A percentile compares a stretch with the other conserved stretches of the same genome.
These are phyloP conservation scores for Mucor saturninus DNA, from an alignment of 371 early-diverging fungal species.

Conservation along the genomic window DNA sequence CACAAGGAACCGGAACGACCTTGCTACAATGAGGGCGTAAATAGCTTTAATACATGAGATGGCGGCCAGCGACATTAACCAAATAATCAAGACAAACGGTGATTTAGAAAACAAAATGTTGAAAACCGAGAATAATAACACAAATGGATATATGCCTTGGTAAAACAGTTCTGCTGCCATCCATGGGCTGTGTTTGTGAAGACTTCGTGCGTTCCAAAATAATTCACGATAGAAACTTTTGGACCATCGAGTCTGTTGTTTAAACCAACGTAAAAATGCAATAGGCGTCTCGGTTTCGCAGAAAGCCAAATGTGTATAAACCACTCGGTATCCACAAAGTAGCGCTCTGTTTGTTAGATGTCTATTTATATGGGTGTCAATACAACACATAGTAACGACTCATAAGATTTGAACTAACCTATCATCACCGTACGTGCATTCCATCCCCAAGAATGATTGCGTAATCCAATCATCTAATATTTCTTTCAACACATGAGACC, in stretches of 20 bases:
- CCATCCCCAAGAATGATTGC: constrained; percentile 62
- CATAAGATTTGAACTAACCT: constrained; percentile 30
- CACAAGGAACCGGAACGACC: constrained; percentile 49
- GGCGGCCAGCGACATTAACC: constrained; percentile 51
- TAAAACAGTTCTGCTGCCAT: constrained; percentile 69
- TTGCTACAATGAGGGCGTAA: constrained; percentile 47
- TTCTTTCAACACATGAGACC: constrained; percentile 51
- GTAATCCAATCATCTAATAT: constrained; percentile 66
- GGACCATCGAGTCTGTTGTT: constrained; percentile 73
- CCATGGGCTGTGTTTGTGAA: constrained; percentile 69
- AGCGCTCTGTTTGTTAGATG: constrained; percentile 70
- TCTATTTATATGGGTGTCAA: constrained; percentile 6
- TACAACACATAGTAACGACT: background rate
- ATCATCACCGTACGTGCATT: constrained; percentile 75
- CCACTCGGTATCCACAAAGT: constrained; percentile 55
- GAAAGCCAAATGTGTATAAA: constrained; percentile 65
- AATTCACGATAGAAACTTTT: constrained; percentile 73
- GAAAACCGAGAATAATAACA: constrained; percentile 61
- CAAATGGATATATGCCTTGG: constrained; percentile 69
- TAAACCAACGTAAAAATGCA: constrained; percentile 65
- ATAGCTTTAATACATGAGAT: constrained; percentile 57
- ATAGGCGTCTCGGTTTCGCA: constrained; percentile 72
- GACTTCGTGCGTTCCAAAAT: constrained; percentile 57
- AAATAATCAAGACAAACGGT: constrained; percentile 48
- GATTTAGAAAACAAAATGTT: constrained; percentile 46